Evolutionary conservation across 768 basidiomycete genomes (phyloP).

Genomic region (Rhizopogon vesiculosus): DNA sequence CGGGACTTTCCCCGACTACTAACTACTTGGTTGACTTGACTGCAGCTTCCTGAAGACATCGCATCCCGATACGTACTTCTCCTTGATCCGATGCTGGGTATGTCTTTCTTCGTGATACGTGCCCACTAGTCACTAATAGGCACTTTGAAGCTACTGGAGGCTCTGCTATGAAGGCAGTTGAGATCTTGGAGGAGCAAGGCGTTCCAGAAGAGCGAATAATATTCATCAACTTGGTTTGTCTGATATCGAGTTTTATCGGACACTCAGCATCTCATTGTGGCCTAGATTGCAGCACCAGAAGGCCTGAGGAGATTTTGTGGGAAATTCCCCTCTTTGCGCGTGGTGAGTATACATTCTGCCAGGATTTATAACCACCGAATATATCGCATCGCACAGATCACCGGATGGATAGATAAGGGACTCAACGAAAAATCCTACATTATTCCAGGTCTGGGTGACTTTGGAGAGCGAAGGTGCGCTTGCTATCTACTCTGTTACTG

Average conservation of each 20-base stretch:
- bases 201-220: conserved; percentile 95
- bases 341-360: not conserved
- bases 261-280: not conserved
- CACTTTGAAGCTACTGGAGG: conserved; percentile 76
- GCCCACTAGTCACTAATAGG: not conserved
- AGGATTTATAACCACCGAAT: not conserved
- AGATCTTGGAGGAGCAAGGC: conserved; percentile 86
- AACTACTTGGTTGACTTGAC: not conserved
- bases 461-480: conserved; percentile 80
- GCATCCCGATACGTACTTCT: conserved; percentile 87
- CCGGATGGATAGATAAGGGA: conserved; percentile 93
- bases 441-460: conserved; percentile 94
- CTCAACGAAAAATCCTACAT: conserved; percentile 90
- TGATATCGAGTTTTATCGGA: not conserved
- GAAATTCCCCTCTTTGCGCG: conserved; percentile 32
- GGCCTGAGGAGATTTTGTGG: conserved; percentile 86
- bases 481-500: not conserved
- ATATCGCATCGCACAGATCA: conserved; percentile 51
- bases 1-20: not conserved
- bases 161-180: conserved; percentile 96
- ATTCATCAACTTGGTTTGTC: conserved; percentile 82
- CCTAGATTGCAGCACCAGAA: conserved; percentile 84
- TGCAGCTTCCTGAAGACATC: conserved; percentile 89
- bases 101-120: conserved; percentile 13
- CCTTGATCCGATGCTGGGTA: conserved; percentile 96